Percentiles rank a stretch among this genome's conserved stretches.
Evolutionary conservation across 2,329 filamentous ascomycete species (phyloP).

Genomic region (Hypomyces perniciosus): DNA sequence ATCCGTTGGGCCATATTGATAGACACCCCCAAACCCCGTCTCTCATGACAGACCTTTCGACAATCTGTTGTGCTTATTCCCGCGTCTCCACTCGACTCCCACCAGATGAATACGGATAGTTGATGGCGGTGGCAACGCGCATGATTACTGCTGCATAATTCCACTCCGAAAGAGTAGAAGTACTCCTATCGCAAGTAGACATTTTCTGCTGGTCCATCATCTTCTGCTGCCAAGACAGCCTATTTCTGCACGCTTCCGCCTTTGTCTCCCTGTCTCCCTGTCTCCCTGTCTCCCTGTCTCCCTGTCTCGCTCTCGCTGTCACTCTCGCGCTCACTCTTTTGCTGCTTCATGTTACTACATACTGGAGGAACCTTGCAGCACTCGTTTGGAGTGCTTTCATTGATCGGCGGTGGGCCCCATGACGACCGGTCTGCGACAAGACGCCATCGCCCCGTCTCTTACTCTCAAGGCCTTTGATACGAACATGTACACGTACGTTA

Average conservation of each 20-base stretch:
- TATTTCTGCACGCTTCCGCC: background rate
- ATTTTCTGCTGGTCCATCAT: background rate
- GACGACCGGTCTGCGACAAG: background rate
- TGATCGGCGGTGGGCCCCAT: background rate
- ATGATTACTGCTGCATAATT: no score
- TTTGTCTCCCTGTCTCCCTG: background rate
- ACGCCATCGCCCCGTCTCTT: background rate
- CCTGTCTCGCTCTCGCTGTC: background rate
- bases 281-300: background rate
- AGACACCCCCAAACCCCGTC: no score
- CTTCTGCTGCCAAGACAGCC: background rate
- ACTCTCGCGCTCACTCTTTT: background rate
- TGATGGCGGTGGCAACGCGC: no score
- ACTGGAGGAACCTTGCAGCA: background rate
- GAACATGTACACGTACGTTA: no score
- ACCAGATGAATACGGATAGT: no score
- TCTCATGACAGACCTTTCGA: no score
- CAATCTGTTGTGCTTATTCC: no score
- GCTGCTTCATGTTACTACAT: background rate
- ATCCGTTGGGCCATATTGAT: no score
- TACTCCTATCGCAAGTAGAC: no score
- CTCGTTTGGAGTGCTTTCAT: background rate
- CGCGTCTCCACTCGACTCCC: no score
- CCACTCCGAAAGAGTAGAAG: no score
- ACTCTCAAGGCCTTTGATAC: background rate